Conservation (phyloP, 2,329 filamentous ascomycete species). For the Raffaelea ambrosiae region DNA sequence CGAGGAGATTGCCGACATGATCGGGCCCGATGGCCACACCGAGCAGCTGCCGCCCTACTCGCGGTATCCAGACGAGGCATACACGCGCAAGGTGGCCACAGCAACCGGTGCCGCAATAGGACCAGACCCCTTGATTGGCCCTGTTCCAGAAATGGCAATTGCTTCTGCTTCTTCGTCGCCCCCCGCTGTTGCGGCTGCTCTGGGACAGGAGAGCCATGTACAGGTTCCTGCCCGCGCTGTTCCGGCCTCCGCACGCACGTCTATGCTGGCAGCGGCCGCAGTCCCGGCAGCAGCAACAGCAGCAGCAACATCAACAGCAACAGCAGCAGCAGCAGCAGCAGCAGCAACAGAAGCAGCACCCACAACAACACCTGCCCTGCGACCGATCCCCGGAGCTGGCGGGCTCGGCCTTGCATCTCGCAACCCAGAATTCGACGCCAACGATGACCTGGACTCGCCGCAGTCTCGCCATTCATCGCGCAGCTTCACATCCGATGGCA, state of each 20-base stretch:
- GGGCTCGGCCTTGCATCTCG: constrained; percentile 52
- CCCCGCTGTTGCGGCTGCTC: constrained; percentile 2
- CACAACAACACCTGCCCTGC: constrained; percentile 3
- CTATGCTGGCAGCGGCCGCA: neutral
- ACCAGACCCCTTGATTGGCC: neutral
- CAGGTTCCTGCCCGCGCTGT: constrained; percentile 7
- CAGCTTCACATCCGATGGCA: constrained; percentile 41
- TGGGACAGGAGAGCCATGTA: constrained; percentile 8
- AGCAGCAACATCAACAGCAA: neutral
- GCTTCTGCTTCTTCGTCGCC: too few species aligned
- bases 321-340: constrained; percentile 7
- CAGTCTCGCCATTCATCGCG: constrained; percentile 42
- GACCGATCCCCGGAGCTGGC: constrained; percentile 45
- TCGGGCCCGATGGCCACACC: constrained; percentile 79
- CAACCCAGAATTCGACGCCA: constrained; percentile 56
- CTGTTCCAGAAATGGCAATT: neutral
- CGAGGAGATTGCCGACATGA: constrained; percentile 78
- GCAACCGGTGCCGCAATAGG: constrained; percentile 12
- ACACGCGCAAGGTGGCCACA: constrained; percentile 42
- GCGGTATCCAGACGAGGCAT: constrained; percentile 71
- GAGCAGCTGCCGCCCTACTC: constrained; percentile 91
- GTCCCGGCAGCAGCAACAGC: neutral
- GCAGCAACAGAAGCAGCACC: constrained; percentile 6
- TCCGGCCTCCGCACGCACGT: neutral
- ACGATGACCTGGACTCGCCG: constrained; percentile 42